Evolutionary conservation across 805 yeast species (phyloP), one percentile per base, ranked within the genome.

Genomic region (Saccharomycopsis lassenensis): DNA sequence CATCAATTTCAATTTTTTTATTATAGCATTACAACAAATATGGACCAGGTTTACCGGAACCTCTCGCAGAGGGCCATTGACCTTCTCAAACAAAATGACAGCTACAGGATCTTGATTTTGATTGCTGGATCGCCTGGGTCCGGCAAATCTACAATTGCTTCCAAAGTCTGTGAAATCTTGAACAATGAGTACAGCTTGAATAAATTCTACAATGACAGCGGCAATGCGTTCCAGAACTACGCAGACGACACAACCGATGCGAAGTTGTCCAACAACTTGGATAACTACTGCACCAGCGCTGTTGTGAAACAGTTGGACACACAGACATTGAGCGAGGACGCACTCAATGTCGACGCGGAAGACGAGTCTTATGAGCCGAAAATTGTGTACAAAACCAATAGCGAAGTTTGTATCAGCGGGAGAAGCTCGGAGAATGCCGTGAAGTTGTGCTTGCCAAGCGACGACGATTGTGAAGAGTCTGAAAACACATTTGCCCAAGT

Each of bases 51-150:
- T 14, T 49, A 55, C 34, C 37, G 42, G 11, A 46, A 45, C 8
- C 46, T 64, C 11, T 57, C 57, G 4, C 48, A 56, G 19, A 46
- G 62, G 29, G 53, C 59, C 0, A 35, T 60, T 2, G 31, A 45
- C 8, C 43, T 59, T 12, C 49, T 56, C 4, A 39, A 36, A 8
- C 31, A 46, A 11, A 48, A 55, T 10, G 40, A 43, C 0, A 51
- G 53, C 26, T 63, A 69, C 40, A 58, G 87, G 45, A 52, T 74
- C 2, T 41, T 78, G 12, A 60, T 85, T 7, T 58, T 79, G 0
- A 49, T 85, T 8, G 74, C 77, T 2, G 95, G 94, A 1, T 65
- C 75, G 1, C 94, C 95, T 2, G 95, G 95, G 4, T 73, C 87
- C 1, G 95, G 95, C 0, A 84, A 84, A 52, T 69, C 87, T 3